A percentile compares a stretch with the other conserved stretches of the same genome.
phyloP scores from a whole-genome alignment of 2,329 filamentous ascomycete genomes.

The Claviceps sp. region DNA sequence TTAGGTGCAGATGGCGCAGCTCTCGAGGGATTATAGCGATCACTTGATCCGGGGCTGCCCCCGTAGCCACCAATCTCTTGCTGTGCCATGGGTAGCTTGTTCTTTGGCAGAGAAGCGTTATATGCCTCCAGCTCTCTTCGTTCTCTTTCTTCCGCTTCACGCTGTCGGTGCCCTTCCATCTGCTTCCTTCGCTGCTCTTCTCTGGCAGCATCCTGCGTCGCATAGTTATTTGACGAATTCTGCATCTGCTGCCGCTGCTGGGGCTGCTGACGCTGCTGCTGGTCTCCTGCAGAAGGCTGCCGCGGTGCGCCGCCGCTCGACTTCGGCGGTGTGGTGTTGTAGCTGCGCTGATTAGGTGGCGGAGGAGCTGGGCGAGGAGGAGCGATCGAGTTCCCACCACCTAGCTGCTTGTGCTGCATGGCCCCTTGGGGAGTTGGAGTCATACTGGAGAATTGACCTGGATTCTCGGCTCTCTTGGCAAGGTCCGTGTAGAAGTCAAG shows the following conservation, averaged over 20 bases:
- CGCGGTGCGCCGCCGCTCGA: constrained; percentile 25
- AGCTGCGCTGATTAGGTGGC: constrained; percentile 26
- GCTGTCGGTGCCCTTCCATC: constrained; percentile 41
- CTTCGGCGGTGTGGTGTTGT: constrained; percentile 24
- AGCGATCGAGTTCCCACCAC: constrained; percentile 44
- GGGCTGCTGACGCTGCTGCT: constrained; percentile 27
- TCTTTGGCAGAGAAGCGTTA: constrained; percentile 78
- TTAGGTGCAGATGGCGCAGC: constrained; percentile 72
- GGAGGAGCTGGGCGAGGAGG: constrained; percentile 53
- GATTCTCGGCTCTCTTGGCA: constrained; percentile 60
- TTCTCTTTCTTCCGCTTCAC: constrained; percentile 50
- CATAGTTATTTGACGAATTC: constrained; percentile 40
- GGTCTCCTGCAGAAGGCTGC: constrained; percentile 25
- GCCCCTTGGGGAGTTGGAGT: constrained; percentile 51
- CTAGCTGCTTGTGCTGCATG: constrained; percentile 49
- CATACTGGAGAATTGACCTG: constrained; percentile 52
- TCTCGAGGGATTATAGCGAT: constrained; percentile 74
- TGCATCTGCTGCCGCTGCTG: constrained; percentile 46
- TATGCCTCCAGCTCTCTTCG: constrained; percentile 74
- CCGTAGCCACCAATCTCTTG: constrained; percentile 73
- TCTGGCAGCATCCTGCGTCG: constrained; percentile 33
- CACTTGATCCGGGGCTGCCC: constrained; percentile 29
- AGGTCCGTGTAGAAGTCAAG: constrained; percentile 78
- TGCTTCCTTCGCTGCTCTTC: constrained; percentile 51
- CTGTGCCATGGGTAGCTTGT: constrained; percentile 66